phyloP scores from a whole-genome alignment of 805 yeast species.

The Wickerhamiella dianesei region DNA sequence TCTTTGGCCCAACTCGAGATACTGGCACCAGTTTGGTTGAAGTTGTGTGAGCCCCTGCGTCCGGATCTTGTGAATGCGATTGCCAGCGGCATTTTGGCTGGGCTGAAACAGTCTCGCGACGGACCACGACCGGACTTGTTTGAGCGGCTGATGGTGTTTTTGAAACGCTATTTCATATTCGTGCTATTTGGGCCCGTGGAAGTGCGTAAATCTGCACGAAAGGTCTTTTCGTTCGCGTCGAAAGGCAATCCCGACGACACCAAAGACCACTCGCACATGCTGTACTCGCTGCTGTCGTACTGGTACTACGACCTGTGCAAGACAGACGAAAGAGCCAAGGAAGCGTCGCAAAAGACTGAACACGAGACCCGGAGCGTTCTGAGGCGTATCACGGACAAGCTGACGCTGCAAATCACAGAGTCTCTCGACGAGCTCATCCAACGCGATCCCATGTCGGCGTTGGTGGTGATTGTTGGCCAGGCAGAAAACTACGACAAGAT shows the following conservation, averaged over 20 bases:
- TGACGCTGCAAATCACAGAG: neutral
- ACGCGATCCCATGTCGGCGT: conserved; percentile 11
- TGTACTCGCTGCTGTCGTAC: neutral
- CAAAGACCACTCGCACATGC: neutral
- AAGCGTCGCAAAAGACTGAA: conserved; percentile 1
- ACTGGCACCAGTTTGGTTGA: neutral
- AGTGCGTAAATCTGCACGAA: neutral
- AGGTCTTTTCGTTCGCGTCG: no score
- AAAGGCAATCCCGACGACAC: no score
- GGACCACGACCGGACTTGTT: neutral
- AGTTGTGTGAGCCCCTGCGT: neutral
- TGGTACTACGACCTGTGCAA: neutral
- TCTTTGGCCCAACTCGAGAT: neutral
- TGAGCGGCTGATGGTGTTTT: neutral
- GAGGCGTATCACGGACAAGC: neutral
- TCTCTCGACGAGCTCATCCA: neutral
- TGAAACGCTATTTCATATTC: neutral
- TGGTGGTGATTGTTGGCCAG: conserved; percentile 12
- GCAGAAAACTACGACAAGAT: conserved; percentile 15
- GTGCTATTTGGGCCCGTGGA: neutral
- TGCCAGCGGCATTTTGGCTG: neutral
- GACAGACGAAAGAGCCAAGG: neutral
- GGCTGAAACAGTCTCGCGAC: neutral
- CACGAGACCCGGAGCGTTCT: neutral
- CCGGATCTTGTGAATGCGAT: neutral